These are phyloP conservation scores for Xenosphaeropsis pyriputrescens DNA, from an alignment of 2,329 filamentous ascomycete genomes.

Conservation along the genomic window DNA sequence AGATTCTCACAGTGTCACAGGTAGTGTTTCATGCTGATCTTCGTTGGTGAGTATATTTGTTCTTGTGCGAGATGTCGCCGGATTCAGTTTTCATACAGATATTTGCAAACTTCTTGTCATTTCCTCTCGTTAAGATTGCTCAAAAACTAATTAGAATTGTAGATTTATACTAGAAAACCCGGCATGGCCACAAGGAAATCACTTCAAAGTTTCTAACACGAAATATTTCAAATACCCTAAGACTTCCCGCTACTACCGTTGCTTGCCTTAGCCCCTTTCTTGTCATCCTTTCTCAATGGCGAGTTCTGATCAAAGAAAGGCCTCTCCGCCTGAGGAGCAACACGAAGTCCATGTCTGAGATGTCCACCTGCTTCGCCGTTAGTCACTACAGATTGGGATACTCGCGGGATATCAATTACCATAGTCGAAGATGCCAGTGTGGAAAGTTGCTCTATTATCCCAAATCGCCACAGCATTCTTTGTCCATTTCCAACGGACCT, in stretches of 20 bases:
- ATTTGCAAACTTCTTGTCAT: no score
- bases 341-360: neutral
- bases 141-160: no score
- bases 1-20: no score
- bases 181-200: no score
- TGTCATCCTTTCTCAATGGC: neutral
- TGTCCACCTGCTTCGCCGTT: neutral
- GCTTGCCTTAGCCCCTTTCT: neutral
- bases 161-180: no score
- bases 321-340: neutral
- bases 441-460: slow-evolving; percentile 22
- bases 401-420: neutral
- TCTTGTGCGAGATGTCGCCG: no score
- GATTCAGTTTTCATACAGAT: no score
- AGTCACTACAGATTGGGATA: neutral
- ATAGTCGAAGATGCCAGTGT: neutral
- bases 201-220: no score
- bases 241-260: neutral
- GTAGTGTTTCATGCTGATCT: no score
- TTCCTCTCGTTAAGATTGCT: no score
- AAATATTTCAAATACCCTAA: no score
- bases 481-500: slow-evolving; percentile 33
- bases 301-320: neutral
- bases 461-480: slow-evolving; percentile 33
- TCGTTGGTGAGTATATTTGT: no score